Base-by-base conservation (phyloP, 177 flowering plant species). In the Vitis hybrid region DNA sequence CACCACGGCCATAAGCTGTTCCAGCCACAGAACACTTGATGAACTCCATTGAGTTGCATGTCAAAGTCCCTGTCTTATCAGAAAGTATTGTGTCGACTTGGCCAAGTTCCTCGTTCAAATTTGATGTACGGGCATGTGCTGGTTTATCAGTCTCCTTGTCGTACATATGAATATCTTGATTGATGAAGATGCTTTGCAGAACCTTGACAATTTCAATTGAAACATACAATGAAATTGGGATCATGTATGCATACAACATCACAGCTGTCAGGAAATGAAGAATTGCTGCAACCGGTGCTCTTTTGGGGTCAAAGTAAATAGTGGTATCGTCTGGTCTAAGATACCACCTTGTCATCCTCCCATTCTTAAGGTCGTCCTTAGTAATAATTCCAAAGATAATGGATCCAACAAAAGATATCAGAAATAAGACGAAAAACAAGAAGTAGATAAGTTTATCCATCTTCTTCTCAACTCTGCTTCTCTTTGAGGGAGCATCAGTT, bases 11-110 rank as follows among this genome's bases (percentile, higher is more conserved):
- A 83, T 93, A 95, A 60, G 99, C 97, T 18, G 80, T 85, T 60
- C 99, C 99, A 56, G 91, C 98, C 12, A 95, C 71, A 18, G 97
- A 89, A 76, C 90, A 95, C 79, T 95, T 95, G 71, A 93, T 72
- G 71, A 95, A 95, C 78, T 95, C 99, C 99, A 95, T 95, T 4
- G 96, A 93, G 68, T 95, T 95, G 82, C 99, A 91, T 11, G 99
- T 95, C 76, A 95, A 72, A 52, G 99, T 95, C 60, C 99, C 99
- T 1, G 99, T 95, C 74, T 95, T 95, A 71, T 95, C 99, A 24
- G 99, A 95, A 66, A 95, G 96, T 68, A 95, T 88, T 6, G 98
- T 95, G 74, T 91, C 86, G 60, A 95, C 95, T 76, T 93, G 99
- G 52, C 99, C 99, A 72, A 95, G 94, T 76, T 95, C 99, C 82